phyloP scores from a whole-genome alignment of 2,329 filamentous ascomycete genomes.

The Beauveria sp. region DNA sequence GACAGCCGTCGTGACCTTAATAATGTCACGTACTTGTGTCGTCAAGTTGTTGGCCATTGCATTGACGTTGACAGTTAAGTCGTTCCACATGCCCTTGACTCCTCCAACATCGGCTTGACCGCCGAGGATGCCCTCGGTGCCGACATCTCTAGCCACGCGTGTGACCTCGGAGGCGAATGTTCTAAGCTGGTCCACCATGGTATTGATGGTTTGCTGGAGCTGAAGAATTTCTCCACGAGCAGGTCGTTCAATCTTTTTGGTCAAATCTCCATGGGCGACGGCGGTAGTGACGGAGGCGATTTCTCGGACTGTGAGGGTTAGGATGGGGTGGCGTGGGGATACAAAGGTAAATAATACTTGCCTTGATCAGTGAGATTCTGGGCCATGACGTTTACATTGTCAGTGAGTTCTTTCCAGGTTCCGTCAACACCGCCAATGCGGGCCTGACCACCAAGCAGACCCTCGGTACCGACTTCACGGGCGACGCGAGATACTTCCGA shows the following conservation, averaged over 20 bases:
- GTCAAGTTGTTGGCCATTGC: constrained; percentile 84
- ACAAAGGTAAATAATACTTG: constrained; percentile 20
- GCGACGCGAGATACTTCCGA: constrained; percentile 93
- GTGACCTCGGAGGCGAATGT: constrained; percentile 81
- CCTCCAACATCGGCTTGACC: constrained; percentile 78
- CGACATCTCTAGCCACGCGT: constrained; percentile 74
- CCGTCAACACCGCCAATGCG: constrained; percentile 90
- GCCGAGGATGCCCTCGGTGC: constrained; percentile 74
- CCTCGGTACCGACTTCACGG: constrained; percentile 92
- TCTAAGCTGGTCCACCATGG: constrained; percentile 79
- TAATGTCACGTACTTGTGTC: constrained; percentile 90
- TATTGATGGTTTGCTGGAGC: constrained; percentile 80
- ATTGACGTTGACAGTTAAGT: constrained; percentile 77
- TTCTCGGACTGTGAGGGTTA: constrained; percentile 56
- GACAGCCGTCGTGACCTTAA: constrained; percentile 66
- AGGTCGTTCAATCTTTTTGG: constrained; percentile 75
- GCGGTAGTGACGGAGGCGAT: constrained; percentile 79
- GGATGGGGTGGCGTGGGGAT: neutral
- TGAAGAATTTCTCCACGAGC: constrained; percentile 77
- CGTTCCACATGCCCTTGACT: constrained; percentile 84
- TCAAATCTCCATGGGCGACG: constrained; percentile 74
- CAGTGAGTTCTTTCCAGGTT: constrained; percentile 94
- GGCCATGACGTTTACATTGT: constrained; percentile 81
- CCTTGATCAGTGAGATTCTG: constrained; percentile 73
- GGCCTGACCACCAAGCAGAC: constrained; percentile 86